Base-by-base conservation (phyloP, 1,139 yeast genomes). In the Kodamaea fungicola region DNA sequence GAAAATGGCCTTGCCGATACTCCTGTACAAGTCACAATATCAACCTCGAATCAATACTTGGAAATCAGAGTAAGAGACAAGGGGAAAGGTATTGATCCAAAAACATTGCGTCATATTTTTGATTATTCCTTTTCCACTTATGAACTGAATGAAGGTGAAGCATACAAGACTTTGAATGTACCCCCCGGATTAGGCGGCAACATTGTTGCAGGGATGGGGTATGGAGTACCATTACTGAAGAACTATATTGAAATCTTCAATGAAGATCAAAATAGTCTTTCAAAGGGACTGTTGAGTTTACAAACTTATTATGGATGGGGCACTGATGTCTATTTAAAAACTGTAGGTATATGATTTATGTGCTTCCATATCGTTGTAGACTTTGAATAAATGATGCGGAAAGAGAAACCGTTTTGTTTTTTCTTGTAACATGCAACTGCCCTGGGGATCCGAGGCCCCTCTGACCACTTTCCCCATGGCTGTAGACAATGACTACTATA, bases 131-230 rank as follows among this genome's bases (percentile, higher is more conserved):
- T 83, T 58, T 74, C 95, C 2, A 87, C 96, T 0, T 86, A 77
- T 41, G 82, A 78, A 35, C 67, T 75, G 2, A 63, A 63, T n/a
- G 80, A 75, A 46, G 84, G 83, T 3, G 80, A 76, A 19, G 64
- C 74, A 30, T 71, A 68, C 54, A 76, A 75, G 54, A 72, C 85
- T 0, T 61, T 80, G 39, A 84, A 84, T 50, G 76, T 77, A 12
- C 80, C 86, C 12, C 94, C 94, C 0, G 94, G 89, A 0, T 59
- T 54, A 27, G 85, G 83, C 1, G 82, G 83, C 0, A 78, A 83
- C 50, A 74, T 79, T 6, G 87, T 89, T 25, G 96, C 97, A 0
- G 98, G 98, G 0, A 83, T 92, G 86, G 98, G 98, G 0, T 90
- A 88, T 55, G 98, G 98, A 0, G 62, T 90, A 37, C 97, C 97